Conservation (phyloP, 495 filamentous ascomycete species). For the Talaromyces stipitatus region DNA sequence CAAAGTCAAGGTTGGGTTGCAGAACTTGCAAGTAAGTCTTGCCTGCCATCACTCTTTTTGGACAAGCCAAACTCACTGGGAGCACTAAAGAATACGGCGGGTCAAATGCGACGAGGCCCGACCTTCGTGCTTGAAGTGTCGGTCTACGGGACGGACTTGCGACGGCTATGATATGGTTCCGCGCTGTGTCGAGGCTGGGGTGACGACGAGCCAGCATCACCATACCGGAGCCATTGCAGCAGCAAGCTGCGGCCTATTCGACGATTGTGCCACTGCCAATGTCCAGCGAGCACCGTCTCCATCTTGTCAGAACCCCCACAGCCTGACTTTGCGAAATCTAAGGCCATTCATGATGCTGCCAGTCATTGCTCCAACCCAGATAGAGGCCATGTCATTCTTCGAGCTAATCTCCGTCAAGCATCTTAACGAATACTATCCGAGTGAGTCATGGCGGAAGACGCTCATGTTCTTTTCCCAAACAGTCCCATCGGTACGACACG, state of each 20-base stretch:
- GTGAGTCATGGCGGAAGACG: conserved; percentile 18
- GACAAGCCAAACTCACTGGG: not conserved
- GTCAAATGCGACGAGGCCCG: not conserved
- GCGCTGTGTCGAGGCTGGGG: not conserved
- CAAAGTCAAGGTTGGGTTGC: conserved; percentile 26
- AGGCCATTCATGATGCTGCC: not conserved
- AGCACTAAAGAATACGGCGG: not conserved
- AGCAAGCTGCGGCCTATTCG: not conserved
- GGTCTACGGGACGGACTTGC: not conserved
- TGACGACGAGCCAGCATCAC: not conserved
- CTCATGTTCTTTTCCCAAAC: conserved; percentile 26
- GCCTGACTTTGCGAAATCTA: not conserved
- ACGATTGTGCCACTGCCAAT: not conserved
- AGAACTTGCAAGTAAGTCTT: conserved; percentile 31
- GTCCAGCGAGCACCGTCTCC: not conserved
- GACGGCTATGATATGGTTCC: not conserved
- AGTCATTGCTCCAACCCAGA: conserved; percentile 9
- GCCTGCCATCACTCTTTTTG: not conserved
- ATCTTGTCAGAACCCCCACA: not conserved
- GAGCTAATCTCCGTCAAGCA: conserved; percentile 19
- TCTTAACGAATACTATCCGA: conserved; percentile 22
- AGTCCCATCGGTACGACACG: conserved; percentile 22
- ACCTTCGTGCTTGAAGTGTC: not conserved
- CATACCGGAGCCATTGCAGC: not conserved
- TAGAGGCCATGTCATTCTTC: conserved; percentile 22